Evolutionary conservation across 2,329 filamentous ascomycete genomes (phyloP), one percentile per base, ranked within the genome.

Genomic region (Celoporthe dispersa): DNA sequence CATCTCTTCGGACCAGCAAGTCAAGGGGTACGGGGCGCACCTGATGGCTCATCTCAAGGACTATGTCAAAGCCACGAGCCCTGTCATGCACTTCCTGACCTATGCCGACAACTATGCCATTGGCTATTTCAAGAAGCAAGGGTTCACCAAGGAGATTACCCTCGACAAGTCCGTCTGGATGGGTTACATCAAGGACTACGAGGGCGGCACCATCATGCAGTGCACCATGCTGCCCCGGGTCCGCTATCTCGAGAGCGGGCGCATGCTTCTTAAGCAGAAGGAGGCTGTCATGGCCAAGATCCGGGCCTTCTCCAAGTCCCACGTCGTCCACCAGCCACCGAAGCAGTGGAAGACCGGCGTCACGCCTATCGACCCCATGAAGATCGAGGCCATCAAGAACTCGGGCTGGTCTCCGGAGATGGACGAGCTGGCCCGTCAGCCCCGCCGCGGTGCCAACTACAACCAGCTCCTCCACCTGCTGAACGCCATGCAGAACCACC

Each of bases 131-230:
- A 97, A 98, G 81, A 99, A 99, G 79, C 96, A 99, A 79, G 96
- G 96, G 0, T 99, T 99, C 78, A 98, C 96, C 1, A 99, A 99
- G 79, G 95, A 99, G 76, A 98, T 99, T 73, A 97, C 94, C 0
- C 88, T 99, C 0, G 92, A 96, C 70, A 92, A 91, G 76, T 90
- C 91, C 2, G 91, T 94, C 3, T 99, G 96, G 96, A 98, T 98
- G 96, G 96, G 96, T 2, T 99, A 98, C 77, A 99, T 99, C 84
- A 99, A 99, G 79, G 96, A 99, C 79, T 99, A 99, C 80, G 96
- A 99, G 81, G 96, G 96, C 70, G 96, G 96, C 70, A 99, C 96
- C 0, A 97, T 99, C 72, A 99, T 99, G 96, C 96, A 99, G 82
- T 99, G 96, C 78, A 94, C 92, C 66, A 98, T 99, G 96, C 87